Conservation (phyloP, 2,329 filamentous ascomycete species). For the Colletotrichum sublineola region DNA sequence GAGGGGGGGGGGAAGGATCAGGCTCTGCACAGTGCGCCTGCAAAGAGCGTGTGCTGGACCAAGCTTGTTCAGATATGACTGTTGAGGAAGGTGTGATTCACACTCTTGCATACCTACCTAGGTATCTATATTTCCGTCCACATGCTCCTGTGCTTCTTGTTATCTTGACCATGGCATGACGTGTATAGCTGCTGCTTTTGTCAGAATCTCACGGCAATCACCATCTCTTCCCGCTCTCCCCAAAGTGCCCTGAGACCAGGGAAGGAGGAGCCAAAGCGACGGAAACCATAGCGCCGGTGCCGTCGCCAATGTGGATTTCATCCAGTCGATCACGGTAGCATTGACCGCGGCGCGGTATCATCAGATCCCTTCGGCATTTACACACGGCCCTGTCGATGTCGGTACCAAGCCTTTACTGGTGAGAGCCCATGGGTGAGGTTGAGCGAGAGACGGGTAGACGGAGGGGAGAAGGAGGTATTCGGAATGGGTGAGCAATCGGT, state of each 20-base stretch:
- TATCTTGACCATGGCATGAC: not conserved
- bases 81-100: not conserved
- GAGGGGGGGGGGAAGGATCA: not conserved
- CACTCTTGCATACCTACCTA: not conserved
- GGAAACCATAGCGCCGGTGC: not conserved
- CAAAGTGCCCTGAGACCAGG: no score
- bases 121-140: not conserved
- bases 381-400: not conserved
- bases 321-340: slow-evolving; percentile 25
- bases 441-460: slow-evolving; percentile 4
- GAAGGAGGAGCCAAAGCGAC: not conserved
- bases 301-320: not conserved
- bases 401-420: not conserved
- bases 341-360: slow-evolving; percentile 14
- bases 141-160: not conserved
- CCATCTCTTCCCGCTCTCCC: not conserved
- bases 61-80: not conserved
- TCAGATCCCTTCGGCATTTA: slow-evolving; percentile 6
- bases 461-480: not conserved
- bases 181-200: not conserved
- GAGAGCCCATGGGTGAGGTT: not conserved
- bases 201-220: not conserved
- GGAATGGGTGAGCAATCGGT: not conserved
- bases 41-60: not conserved
- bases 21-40: slow-evolving; percentile 19